Evolutionary conservation across 148 eudicot species (phyloP), one percentile per base, ranked within the genome.

Genomic region (Amaranthus hypochondriacus): DNA sequence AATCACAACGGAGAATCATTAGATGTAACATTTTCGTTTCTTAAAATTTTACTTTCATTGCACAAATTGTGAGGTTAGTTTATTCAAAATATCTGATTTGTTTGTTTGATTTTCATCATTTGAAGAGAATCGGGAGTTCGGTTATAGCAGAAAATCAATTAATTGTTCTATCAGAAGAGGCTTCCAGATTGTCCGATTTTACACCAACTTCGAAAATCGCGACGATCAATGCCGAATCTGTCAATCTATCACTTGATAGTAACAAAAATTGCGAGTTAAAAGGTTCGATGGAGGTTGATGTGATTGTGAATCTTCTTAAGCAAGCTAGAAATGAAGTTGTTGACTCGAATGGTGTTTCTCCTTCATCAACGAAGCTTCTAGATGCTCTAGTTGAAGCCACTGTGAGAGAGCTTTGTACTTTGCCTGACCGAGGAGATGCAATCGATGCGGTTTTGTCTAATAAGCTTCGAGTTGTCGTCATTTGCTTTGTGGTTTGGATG

Each of bases 291-390:
- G 85, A 88, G 75, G 84, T 68, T 18, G 87, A 84, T 69, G 28
- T 86, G 70, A 81, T 85, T 68, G 70, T 73, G 62, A 77, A 86
- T 68, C 80, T 83, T 77, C 85, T 88, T 58, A 88, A 75, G 72
- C 83, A 81, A 79, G 86, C 89, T 65, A 71, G 65, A 75, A 9
- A 66, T 64, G 78, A 81, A 73, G 74, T 85, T 48, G 53, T 46
- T 63, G 79, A 75, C 50, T 82, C 88, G 2, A 83, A 70, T 9
- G 83, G 79, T 12, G 70, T 83, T 48, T 80, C 84, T 56, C 53
- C 60, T 46, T 69, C 58, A 42, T 85, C 82, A 3, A 86, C 80
- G 84, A 89, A 83, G 79, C 83, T 87, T 74, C 69, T 87, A 51
- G 83, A 84, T 60, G 71, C 81, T 11, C 62, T 84, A 77, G 61